phyloP scores from a whole-genome alignment of 345 rosid genomes.

The Carallia pectinifolia region DNA sequence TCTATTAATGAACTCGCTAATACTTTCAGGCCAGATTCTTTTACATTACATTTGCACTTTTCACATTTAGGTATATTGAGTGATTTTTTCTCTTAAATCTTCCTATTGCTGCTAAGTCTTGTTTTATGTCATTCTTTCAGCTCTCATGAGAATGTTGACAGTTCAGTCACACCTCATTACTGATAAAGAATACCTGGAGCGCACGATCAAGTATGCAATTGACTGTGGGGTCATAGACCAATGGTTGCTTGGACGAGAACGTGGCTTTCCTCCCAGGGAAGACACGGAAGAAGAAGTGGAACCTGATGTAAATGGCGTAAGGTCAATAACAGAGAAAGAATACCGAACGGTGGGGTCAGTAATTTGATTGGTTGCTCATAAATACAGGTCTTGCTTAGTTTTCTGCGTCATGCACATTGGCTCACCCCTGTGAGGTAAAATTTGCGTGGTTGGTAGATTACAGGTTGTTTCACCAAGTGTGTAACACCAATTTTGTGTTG shows the following conservation, averaged over 20 bases:
- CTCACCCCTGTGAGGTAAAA: slow-evolving; percentile 24
- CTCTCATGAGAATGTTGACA: slow-evolving; percentile 79
- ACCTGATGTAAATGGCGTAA: slow-evolving; percentile 53
- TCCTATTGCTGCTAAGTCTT: slow-evolving; percentile 8
- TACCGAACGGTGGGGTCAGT: slow-evolving; percentile 47
- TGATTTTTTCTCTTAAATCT: background rate
- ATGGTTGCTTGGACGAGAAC: slow-evolving; percentile 56
- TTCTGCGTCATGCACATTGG: background rate
- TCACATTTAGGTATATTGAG: slow-evolving; percentile 1
- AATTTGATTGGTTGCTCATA: slow-evolving; percentile 18
- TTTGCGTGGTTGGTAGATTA: background rate
- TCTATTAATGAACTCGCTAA: no score
- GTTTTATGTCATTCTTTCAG: slow-evolving; percentile 39
- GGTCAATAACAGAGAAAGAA: slow-evolving; percentile 61
- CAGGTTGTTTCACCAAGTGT: slow-evolving; percentile 3
- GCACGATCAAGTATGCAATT: slow-evolving; percentile 62
- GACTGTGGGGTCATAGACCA: slow-evolving; percentile 84
- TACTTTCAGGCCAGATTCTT: no score
- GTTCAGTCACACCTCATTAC: slow-evolving; percentile 62
- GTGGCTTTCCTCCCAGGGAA: slow-evolving; percentile 75
- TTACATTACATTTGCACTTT: background rate
- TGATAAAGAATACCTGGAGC: slow-evolving; percentile 65
- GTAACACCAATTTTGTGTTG: slow-evolving; percentile 24
- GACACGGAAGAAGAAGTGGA: slow-evolving; percentile 53
- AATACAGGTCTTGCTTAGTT: background rate